A percentile compares a stretch with the other conserved stretches of the same genome.
phyloP scores from a whole-genome alignment of 257 asterid species.

The Capsicum baccatum region DNA sequence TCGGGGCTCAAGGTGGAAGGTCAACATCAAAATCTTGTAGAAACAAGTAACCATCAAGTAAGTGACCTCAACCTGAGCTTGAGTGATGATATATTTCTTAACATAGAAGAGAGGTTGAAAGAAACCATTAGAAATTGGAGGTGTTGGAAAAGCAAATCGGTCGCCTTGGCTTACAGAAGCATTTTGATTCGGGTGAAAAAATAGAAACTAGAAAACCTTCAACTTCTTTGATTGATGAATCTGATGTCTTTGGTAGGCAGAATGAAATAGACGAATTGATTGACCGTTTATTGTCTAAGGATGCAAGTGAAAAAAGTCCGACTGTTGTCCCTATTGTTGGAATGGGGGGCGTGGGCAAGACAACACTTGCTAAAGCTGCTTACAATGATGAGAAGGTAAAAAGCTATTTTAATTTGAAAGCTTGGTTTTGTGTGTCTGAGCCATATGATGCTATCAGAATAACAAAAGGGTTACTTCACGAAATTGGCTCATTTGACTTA shows the following conservation, averaged over 20 bases:
- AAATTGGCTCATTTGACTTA: not conserved
- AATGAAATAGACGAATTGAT: conserved; percentile 24
- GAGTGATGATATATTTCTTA: not conserved
- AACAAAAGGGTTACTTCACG: conserved; percentile 19
- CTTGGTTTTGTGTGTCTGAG: conserved; percentile 36
- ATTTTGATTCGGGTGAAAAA: not conserved
- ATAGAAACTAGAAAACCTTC: not conserved
- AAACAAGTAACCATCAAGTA: not conserved
- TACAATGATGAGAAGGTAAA: conserved; percentile 24
- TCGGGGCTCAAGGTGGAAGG: not conserved
- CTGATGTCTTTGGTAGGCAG: conserved; percentile 16
- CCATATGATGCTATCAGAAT: conserved; percentile 16
- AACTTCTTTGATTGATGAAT: not conserved
- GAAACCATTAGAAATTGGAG: not conserved
- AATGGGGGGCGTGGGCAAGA: not conserved
- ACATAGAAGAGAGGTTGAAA: conserved; percentile 3
- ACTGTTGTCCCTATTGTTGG: conserved; percentile 33
- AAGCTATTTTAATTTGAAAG: not conserved
- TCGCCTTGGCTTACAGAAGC: not conserved
- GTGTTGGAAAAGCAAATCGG: not conserved
- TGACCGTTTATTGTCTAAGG: not conserved
- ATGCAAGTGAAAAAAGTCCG: not conserved
- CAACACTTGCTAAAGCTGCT: conserved; percentile 30
- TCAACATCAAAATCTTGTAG: not conserved
- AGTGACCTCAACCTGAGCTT: not conserved